A percentile compares a stretch with the other conserved stretches of the same genome.
Conservation (phyloP, 2,329 filamentous ascomycete species). For the Penicillium aurantiogriseum region DNA sequence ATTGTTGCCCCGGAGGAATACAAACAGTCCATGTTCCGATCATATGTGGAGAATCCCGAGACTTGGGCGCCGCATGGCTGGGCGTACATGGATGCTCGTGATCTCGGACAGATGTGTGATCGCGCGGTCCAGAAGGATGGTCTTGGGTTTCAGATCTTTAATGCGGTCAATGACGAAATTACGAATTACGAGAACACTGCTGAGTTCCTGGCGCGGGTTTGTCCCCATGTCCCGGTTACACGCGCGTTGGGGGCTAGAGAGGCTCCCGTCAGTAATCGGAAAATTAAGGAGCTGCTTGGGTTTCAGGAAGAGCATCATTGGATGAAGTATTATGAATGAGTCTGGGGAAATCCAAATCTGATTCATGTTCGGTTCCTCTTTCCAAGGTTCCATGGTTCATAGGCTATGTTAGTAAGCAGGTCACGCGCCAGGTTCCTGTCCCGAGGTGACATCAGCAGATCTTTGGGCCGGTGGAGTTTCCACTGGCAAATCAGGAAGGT, state of each 20-base stretch:
- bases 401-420: neutral
- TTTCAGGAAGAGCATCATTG: slow-evolving; percentile 56
- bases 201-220: slow-evolving; percentile 52
- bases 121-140: slow-evolving; percentile 53
- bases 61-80: slow-evolving; percentile 59
- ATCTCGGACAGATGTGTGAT: slow-evolving; percentile 62
- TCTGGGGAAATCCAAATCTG: neutral
- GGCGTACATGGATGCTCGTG: slow-evolving; percentile 62
- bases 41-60: slow-evolving; percentile 51
- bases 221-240: slow-evolving; percentile 53
- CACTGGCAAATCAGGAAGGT: neutral
- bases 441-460: neutral
- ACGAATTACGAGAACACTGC: slow-evolving; percentile 53
- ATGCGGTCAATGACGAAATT: slow-evolving; percentile 62
- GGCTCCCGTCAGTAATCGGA: slow-evolving; percentile 60
- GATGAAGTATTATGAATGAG: slow-evolving; percentile 21
- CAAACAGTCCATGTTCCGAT: slow-evolving; percentile 49
- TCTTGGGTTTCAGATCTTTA: slow-evolving; percentile 63
- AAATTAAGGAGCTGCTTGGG: slow-evolving; percentile 58
- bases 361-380: neutral
- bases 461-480: neutral
- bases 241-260: slow-evolving; percentile 59
- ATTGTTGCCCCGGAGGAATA: slow-evolving; percentile 64
- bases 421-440: neutral
- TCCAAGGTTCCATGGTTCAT: too few relatives aligned